Evolutionary conservation across 1,284 basidiomycete genomes (phyloP), one percentile per base, ranked within the genome.

Genomic region (Hemileia vastatrix): DNA sequence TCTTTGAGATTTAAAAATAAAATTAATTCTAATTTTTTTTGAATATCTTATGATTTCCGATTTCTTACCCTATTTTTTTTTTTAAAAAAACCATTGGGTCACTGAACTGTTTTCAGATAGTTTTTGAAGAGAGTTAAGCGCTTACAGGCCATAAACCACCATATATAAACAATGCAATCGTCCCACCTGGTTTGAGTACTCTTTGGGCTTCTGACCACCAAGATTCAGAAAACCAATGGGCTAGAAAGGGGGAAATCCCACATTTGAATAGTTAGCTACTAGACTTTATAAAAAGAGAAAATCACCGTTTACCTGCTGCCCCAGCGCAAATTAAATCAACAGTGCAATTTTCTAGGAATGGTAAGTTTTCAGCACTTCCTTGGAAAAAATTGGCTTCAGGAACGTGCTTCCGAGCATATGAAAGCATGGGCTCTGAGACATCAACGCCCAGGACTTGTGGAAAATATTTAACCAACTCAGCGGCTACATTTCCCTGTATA

Each of bases 121-220:
- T n/a, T n/a, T n/a, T n/a, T n/a, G n/a, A n/a, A n/a, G n/a, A n/a
- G n/a, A n/a, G n/a, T n/a, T n/a, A n/a, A n/a, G n/a, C n/a, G n/a
- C n/a, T n/a, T n/a, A 51, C 59, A 6, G 59, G 59, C 59, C 59
- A 62, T 31, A 62, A 47, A 27, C 59, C 59, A 6, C 59, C 59
- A 54, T 62, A 62, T 11, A 62, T 54, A 31, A 62, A 62, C 15
- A 62, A 44, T 11, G 59, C 59, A 9, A 62, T 24, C 6, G 59
- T 62, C 8, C 59, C 59, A 8, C 49, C 8, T 3, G 59, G 59
- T 24, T 62, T 62, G 4, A 62, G 53, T 21, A 62, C 32, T n/a
- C 59, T 32, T 8, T 9, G 36, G 4, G 52, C 59, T 40, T 54
- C 59, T 32, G 54, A 45, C 59, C 59, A 61, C 59, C 59, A 61